Evolutionary conservation across 2,329 filamentous ascomycete species (phyloP).

Genomic region (Ophiosphaerella korrae): DNA sequence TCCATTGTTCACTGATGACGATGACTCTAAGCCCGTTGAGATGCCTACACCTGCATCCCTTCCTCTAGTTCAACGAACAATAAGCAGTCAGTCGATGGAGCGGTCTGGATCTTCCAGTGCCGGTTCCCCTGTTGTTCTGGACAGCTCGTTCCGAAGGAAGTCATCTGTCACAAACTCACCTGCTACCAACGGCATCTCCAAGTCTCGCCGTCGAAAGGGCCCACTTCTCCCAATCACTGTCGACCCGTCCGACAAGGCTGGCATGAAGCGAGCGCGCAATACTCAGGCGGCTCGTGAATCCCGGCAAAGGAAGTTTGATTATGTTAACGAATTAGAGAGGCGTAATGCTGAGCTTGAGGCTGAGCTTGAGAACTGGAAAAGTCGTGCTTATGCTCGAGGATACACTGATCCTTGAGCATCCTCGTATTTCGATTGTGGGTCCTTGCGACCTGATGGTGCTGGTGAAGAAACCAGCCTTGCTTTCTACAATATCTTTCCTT

Average conservation of each 20-base stretch:
- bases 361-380: constrained; percentile 51
- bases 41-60: constrained; percentile 30
- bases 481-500: constrained; percentile 33
- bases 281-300: constrained; percentile 93
- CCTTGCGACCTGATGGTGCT: constrained; percentile 41
- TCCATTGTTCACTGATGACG: constrained; percentile 70
- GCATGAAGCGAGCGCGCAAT: constrained; percentile 91
- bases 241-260: constrained; percentile 74
- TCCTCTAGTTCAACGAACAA: constrained; percentile 48
- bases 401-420: constrained; percentile 43
- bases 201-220: constrained; percentile 77
- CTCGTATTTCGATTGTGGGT: constrained; percentile 34
- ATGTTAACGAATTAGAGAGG: constrained; percentile 74
- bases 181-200: constrained; percentile 70
- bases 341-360: constrained; percentile 72
- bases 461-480: constrained; percentile 40
- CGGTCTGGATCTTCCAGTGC: constrained; percentile 43
- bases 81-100: constrained; percentile 45
- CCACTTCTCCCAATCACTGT: constrained; percentile 78
- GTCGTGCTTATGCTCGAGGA: constrained; percentile 46
- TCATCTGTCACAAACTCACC: constrained; percentile 53
- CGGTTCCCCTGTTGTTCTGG: constrained; percentile 44
- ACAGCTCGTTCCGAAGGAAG: constrained; percentile 46
- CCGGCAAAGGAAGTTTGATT: constrained; percentile 80
- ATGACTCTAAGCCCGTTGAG: constrained; percentile 40